Conservation (phyloP, 1,139 yeast genomes). For the Zygosaccharomyces sapae region DNA sequence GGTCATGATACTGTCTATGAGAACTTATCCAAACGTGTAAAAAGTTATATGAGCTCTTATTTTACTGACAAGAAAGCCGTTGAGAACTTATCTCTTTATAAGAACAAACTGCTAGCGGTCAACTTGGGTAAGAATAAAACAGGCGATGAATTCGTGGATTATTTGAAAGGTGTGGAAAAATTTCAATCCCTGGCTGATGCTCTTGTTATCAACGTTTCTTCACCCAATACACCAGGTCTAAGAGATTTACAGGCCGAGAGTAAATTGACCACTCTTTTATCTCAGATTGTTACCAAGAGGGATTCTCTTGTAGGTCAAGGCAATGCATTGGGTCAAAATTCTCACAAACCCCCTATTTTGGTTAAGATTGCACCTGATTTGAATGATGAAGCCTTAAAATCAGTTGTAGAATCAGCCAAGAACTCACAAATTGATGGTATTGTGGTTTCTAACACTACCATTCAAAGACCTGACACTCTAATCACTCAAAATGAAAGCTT, state of each 20-base stretch:
- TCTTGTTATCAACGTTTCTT: slow-evolving; percentile 84
- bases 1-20: slow-evolving; percentile 78
- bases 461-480: slow-evolving; percentile 64
- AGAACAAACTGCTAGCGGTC: slow-evolving; percentile 67
- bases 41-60: slow-evolving; percentile 37
- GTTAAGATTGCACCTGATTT: slow-evolving; percentile 95
- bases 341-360: slow-evolving; percentile 60
- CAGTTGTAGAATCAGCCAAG: slow-evolving; percentile 79
- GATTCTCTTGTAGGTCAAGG: slow-evolving; percentile 43
- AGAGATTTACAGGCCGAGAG: slow-evolving; percentile 78
- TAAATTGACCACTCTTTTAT: slow-evolving; percentile 62
- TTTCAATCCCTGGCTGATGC: slow-evolving; percentile 87
- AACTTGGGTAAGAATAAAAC: slow-evolving; percentile 88
- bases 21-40: slow-evolving; percentile 58
- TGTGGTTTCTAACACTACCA: slow-evolving; percentile 86
- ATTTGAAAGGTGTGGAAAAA: slow-evolving; percentile 73
- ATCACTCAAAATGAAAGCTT: slow-evolving; percentile 45
- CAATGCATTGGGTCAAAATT: slow-evolving; percentile 31
- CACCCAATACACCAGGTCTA: slow-evolving; percentile 95
- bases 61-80: slow-evolving; percentile 25
- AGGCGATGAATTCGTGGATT: slow-evolving; percentile 87
- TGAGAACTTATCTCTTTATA: slow-evolving; percentile 53
- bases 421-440: slow-evolving; percentile 82
- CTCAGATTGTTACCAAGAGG: slow-evolving; percentile 61
- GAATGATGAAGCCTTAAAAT: slow-evolving; percentile 71